These are phyloP conservation scores for Calonectria pseudoreteaudii DNA, from an alignment of 2,329 filamentous ascomycete genomes.

Conservation along the genomic window DNA sequence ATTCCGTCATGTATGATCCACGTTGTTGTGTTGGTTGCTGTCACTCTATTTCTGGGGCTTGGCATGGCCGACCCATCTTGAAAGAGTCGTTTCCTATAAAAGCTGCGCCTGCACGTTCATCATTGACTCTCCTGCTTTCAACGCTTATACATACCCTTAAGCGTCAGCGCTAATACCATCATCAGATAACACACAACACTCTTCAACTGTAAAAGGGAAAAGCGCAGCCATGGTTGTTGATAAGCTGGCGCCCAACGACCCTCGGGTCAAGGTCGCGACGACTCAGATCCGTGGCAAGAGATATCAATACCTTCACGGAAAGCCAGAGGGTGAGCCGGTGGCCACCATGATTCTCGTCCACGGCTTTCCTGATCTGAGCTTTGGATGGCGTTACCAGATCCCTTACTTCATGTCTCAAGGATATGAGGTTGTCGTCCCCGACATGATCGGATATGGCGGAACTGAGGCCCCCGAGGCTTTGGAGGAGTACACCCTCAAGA, in stretches of 20 bases:
- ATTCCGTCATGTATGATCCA: not conserved
- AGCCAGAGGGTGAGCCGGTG: conserved; percentile 57
- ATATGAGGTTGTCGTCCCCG: conserved; percentile 83
- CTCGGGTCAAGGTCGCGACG: conserved; percentile 73
- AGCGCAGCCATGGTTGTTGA: conserved; percentile 61
- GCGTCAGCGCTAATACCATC: not conserved
- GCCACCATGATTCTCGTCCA: conserved; percentile 71
- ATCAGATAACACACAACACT: not conserved
- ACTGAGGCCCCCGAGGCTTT: conserved; percentile 76
- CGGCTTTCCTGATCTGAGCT: conserved; percentile 85
- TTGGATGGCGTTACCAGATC: conserved; percentile 92
- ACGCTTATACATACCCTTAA: not conserved
- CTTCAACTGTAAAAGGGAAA: not conserved
- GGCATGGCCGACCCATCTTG: not conserved
- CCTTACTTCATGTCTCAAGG: conserved; percentile 78
- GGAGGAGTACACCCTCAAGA: conserved; percentile 77
- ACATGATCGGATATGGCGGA: conserved; percentile 87
- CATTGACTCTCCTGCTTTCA: not conserved
- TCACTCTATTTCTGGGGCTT: not conserved
- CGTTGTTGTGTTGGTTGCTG: not conserved
- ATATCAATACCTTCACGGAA: conserved; percentile 74
- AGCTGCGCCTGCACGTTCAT: not conserved
- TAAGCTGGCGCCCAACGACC: conserved; percentile 75
- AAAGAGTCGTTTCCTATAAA: not conserved
- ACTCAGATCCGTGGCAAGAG: conserved; percentile 74